Base-by-base conservation (phyloP, 768 basidiomycete genomes). In the Pleurotus djamor region DNA sequence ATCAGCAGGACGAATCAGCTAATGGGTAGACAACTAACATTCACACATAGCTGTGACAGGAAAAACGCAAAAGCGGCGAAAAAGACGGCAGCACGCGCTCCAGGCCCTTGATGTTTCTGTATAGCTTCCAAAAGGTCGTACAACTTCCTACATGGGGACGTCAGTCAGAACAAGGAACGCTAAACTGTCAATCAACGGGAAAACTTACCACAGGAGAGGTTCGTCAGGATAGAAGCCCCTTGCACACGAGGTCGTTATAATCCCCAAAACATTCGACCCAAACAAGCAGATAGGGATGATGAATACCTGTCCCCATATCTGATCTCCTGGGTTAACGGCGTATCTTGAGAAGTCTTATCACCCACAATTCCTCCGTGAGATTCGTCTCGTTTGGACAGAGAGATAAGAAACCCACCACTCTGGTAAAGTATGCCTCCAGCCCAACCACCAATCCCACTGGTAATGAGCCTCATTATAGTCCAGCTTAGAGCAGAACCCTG, bases 291-390 rank as follows among this genome's bases (percentile, higher is more conserved):
- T 6, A 5, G 72, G 71, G 34, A 72, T 70, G 35, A 70, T 63
- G 37, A 72, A 69, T 34, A 71, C 60, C 52, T 73, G 71, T 3
- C 70, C 70, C 60, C 63, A 70, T 8, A 73, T 59, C 56, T 72
- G 72, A 37, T 71, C 69, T 21, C 69, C 69, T 4, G 69, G 66
- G 12, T 68, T 63, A 14, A 65, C 65, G 4, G 71, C 71, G 54
- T 73, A 72, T 50, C 72, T 64, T 10, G 71, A 71, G 57, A 73
- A 73, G 52, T 72, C 72, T 72, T n/a, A n/a, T n/a, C n/a, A n/a
- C n/a, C n/a, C n/a, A n/a, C n/a, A n/a, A n/a, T n/a, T n/a, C n/a
- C n/a, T n/a, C n/a, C n/a, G n/a, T n/a, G n/a, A n/a, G n/a, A n/a
- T n/a, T n/a, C n/a, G n/a, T n/a, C n/a, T n/a, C n/a, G n/a, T n/a